Evolutionary conservation across 2,329 filamentous ascomycete species (phyloP), one percentile per base, ranked within the genome.

Genomic region (Cercospora zeae-maydis): DNA sequence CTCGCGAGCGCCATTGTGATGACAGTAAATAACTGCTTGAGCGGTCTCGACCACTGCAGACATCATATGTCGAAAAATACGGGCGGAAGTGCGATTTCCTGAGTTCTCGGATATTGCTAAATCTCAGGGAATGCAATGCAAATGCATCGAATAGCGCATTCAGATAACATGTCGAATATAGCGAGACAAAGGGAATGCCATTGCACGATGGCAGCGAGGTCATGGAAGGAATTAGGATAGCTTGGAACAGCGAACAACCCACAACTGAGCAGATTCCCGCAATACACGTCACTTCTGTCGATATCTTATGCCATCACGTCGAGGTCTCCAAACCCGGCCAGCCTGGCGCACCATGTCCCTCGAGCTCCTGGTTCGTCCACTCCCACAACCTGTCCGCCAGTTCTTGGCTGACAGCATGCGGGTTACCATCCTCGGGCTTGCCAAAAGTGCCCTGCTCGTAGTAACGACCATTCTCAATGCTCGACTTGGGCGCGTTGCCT

Each of bases 291-390:
- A 52, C 7, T 30, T 52, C 24, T 52, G 24, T 30, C 47, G 30
- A 52, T 30, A 52, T 45, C 13, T 16, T 3, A 55, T 55, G n/a
- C 10, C 53, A 9, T 30, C 21, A 36, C 27, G 16, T 16, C 24
- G 13, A 14, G 4, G 11, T n/a, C 39, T 14, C 37, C 36, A 45
- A 49, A 47, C 58, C 37, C 30, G 65, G 65, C 65, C 65, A 67
- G 7, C 63, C 63, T 13, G 63, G 61, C 45, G 33, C 65, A 13
- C 60, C 64, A 63, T 63, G 62, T 37, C 19, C n/a, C 24, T 37
- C 63, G 14, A 74, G 39, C 58, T 73, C 67, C 45, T 65, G 64
- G 57, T 71, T 66, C n/a, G 72, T 73, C 71, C 71, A 73, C 9
- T 70, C 59, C 72, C 72, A 74, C 54, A 74, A 45, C 51, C 65